phyloP scores from a whole-genome alignment of 73 alveolate species.

The Blepharisma stoltei region DNA sequence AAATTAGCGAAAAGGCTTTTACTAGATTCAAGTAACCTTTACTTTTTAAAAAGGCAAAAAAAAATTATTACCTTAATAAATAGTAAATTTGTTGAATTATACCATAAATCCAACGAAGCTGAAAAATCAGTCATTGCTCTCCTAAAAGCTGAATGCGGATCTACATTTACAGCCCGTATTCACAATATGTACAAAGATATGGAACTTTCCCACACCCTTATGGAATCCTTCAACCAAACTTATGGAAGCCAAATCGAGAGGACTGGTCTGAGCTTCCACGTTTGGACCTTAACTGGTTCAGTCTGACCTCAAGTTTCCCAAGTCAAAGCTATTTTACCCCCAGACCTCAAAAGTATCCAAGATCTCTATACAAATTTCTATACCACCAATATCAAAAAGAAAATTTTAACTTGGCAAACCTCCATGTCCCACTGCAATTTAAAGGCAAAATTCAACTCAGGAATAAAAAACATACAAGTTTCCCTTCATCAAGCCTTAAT shows the following conservation, averaged over 20 bases:
- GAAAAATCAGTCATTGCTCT: slow-evolving; percentile 40
- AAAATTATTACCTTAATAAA: too few species aligned
- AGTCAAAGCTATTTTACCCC: slow-evolving; percentile 36
- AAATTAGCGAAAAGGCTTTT: slow-evolving; percentile 41
- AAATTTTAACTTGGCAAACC: slow-evolving; percentile 36
- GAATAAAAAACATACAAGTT: slow-evolving; percentile 30
- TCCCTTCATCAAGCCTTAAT: slow-evolving; percentile 35
- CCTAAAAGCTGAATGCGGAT: slow-evolving; percentile 53
- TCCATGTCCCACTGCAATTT: slow-evolving; percentile 36
- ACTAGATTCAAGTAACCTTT: slow-evolving; percentile 37
- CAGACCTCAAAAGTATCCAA: slow-evolving; percentile 10
- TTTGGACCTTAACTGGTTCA: slow-evolving; percentile 30
- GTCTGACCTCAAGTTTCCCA: slow-evolving; percentile 39
- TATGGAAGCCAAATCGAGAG: slow-evolving; percentile 30
- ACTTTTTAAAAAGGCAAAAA: too few species aligned
- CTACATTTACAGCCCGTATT: slow-evolving; percentile 36
- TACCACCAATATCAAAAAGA: slow-evolving; percentile 33
- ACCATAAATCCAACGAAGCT: slow-evolving; percentile 31
- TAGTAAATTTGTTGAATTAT: too few species aligned
- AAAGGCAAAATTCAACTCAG: slow-evolving; percentile 31
- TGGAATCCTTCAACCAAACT: slow-evolving; percentile 30
- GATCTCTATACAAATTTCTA: slow-evolving; percentile 37
- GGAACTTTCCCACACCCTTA: slow-evolving; percentile 32
- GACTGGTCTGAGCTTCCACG: slow-evolving; percentile 29
- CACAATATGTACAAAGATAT: slow-evolving; percentile 43